Base-by-base conservation (phyloP, 495 filamentous ascomycete species). In the Cryomyces minteri region DNA sequence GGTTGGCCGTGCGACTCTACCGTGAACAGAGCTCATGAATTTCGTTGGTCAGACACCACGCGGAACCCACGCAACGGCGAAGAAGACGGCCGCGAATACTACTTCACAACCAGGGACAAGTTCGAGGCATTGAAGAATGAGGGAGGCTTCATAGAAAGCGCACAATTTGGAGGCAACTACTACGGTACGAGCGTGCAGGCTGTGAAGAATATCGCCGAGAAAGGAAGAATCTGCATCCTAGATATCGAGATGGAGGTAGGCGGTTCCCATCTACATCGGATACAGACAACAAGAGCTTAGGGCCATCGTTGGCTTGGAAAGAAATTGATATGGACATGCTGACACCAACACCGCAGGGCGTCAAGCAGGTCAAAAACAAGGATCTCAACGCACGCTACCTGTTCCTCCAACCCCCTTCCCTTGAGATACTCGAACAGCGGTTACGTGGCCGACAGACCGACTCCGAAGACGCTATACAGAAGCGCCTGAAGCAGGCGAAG, bases 231-330 rank as follows among this genome's bases (percentile, higher is more conserved):
- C 4, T 80, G 79, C 45, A 71, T 85, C 30, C 62, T 86, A 48
- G 81, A 98, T 62, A 98, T 95, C 58, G 90, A 95, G 70, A 88
- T 94, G 79, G 87, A 94, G 76, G 75, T 74, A 48, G 28, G 52
- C 48, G 18, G 18, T 7, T 29, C 45, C 43, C 12, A 10, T 45
- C 40, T 32, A 5, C 30, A 28, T 14, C 40, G 10, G 9, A 18
- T 1, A 31, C 6, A 25, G 18, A 25, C 18, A 25, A 25, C 18
- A 25, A 25, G 18, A 25, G 18, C 18, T 2, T 2, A 31, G 2
- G 5, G n/a, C 25, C 1, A 11, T 32, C 2, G 4, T 10, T 45
- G 43, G 34, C 33, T 14, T 7, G 8, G 3, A 18, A 1, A 8
- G 6, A 11, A 25, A 5, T 9, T 7, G 10, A 14, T 45, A 36